Evolutionary conservation across 768 basidiomycete species (phyloP).

Genomic region (Lepiota venenata): DNA sequence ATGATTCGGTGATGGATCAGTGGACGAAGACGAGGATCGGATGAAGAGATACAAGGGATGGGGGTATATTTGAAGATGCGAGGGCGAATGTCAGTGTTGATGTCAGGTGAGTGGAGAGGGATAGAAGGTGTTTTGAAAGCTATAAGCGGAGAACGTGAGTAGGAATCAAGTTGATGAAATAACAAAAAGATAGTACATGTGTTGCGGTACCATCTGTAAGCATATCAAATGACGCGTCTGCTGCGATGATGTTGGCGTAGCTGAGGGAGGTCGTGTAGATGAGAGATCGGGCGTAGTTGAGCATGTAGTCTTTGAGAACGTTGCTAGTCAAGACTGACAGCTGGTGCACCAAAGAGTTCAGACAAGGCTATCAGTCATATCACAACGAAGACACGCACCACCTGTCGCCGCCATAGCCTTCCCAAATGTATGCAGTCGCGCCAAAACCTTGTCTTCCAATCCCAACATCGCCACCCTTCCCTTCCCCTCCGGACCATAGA

Average conservation of each 20-base stretch:
- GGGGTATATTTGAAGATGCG: slow-evolving; percentile 24
- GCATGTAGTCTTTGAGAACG: slow-evolving; percentile 75
- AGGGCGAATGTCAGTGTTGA: slow-evolving; percentile 28
- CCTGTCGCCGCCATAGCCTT: slow-evolving; percentile 86
- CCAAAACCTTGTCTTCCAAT: slow-evolving; percentile 67
- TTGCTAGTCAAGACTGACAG: slow-evolving; percentile 73
- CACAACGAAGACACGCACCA: slow-evolving; percentile 48
- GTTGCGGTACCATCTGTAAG: slow-evolving; percentile 65
- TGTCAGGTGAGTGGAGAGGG: slow-evolving; percentile 41
- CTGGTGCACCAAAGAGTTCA: slow-evolving; percentile 28
- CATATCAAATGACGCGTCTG: slow-evolving; percentile 77
- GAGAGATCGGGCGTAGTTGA: slow-evolving; percentile 90
- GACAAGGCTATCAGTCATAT: not conserved
- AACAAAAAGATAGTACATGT: slow-evolving; percentile 35
- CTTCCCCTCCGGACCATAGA: slow-evolving; percentile 77
- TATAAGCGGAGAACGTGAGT: slow-evolving; percentile 8
- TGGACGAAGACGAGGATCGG: slow-evolving; percentile 19
- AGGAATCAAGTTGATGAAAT: not conserved
- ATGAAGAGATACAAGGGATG: slow-evolving; percentile 32
- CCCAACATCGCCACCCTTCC: slow-evolving; percentile 73
- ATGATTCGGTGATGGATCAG: slow-evolving; percentile 70
- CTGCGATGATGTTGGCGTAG: slow-evolving; percentile 70
- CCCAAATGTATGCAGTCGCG: slow-evolving; percentile 88
- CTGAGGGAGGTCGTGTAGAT: slow-evolving; percentile 90
- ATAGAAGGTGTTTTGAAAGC: slow-evolving; percentile 37